Percentiles rank a stretch among this genome's conserved stretches.
These are phyloP conservation scores for Colletotrichum lini DNA, from an alignment of 2,329 filamentous ascomycete genomes.

Conservation along the genomic window DNA sequence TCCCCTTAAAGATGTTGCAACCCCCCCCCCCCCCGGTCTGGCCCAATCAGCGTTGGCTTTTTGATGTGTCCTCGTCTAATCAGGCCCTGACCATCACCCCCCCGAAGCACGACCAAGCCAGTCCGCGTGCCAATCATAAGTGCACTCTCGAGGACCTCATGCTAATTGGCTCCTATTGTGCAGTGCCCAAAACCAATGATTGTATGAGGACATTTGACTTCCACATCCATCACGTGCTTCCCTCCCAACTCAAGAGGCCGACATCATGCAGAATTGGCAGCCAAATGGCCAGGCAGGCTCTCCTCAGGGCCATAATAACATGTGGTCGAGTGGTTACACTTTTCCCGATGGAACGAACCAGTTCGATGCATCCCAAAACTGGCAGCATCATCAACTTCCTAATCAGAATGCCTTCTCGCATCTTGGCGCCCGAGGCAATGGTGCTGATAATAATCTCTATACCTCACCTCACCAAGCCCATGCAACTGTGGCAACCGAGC, in stretches of 20 bases:
- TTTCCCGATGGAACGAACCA: constrained; percentile 45
- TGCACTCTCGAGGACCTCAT: constrained; percentile 16
- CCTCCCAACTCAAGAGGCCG: constrained; percentile 2
- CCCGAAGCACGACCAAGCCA: constrained; percentile 25
- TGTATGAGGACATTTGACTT: constrained; percentile 30
- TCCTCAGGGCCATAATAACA: constrained; percentile 39
- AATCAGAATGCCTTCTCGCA: constrained; percentile 52
- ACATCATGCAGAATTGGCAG: constrained; percentile 43
- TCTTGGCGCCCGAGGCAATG: constrained; percentile 54
- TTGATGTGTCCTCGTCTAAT: constrained; percentile 27
- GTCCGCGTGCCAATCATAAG: constrained; percentile 25
- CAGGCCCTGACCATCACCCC: background rate
- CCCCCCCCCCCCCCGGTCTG: constrained; percentile 10
- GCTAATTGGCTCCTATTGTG: constrained; percentile 39
- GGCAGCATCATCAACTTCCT: constrained; percentile 54
- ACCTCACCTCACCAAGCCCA: constrained; percentile 40
- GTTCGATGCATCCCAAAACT: constrained; percentile 56
- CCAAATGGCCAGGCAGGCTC: constrained; percentile 39
- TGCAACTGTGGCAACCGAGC: constrained; percentile 33
- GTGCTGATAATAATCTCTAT: constrained; percentile 45
- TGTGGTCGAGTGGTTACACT: constrained; percentile 36
- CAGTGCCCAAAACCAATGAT: constrained; percentile 37
- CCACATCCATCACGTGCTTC: constrained; percentile 30
- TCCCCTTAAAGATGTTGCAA: constrained; percentile 1
- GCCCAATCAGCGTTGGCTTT: constrained; percentile 27